Base-by-base conservation (phyloP, 2,329 filamentous ascomycete species). In the Rasamsonia emersonii region DNA sequence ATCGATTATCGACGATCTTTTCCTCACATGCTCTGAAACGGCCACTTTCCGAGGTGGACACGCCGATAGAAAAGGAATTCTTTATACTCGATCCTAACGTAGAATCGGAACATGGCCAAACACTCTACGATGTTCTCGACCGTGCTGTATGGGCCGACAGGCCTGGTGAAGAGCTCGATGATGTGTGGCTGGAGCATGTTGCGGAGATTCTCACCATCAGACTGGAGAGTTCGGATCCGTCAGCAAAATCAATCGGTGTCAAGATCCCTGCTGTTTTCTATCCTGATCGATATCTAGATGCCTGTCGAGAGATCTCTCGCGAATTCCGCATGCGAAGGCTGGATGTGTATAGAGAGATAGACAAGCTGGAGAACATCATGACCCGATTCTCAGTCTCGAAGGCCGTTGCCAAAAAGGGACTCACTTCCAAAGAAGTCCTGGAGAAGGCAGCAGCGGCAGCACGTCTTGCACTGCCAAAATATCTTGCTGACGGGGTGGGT, bases 221-320 rank as follows among this genome's bases (percentile, higher is more conserved):
- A 41, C 42, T 58, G 25, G 58, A 54, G 47, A 53, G 43, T 50
- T 41, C 45, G 35, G 58, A 44, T 10, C 45, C 64, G 18, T 53
- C 54, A 18, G 54, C 41, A 19, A 50, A 46, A 24, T 46, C 42
- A 17, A 47, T 70, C 15, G 58, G 64, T 17, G 52, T 77, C 25
- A 67, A 66, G 4, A 61, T 77, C 11, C 73, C 74, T 3, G 49
- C 64, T 2, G 58, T 62, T 2, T 67, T 75, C 45, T 76, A 74
- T 41, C 64, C 71, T 4, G 76, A 79, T 52, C 66, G 75, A 27
- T 80, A 79, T 47, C 56, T 77, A 27, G 60, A 70, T 29, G 57
- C 63, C 39, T 72, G 70, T 37, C 59, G 64, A 34, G 59, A 61
- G 2, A 46, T 62, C 7, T 63, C 70, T 10, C 60, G 60, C 25